Conservation (phyloP, 495 filamentous ascomycete species). For the Hypoxylon intermedium region DNA sequence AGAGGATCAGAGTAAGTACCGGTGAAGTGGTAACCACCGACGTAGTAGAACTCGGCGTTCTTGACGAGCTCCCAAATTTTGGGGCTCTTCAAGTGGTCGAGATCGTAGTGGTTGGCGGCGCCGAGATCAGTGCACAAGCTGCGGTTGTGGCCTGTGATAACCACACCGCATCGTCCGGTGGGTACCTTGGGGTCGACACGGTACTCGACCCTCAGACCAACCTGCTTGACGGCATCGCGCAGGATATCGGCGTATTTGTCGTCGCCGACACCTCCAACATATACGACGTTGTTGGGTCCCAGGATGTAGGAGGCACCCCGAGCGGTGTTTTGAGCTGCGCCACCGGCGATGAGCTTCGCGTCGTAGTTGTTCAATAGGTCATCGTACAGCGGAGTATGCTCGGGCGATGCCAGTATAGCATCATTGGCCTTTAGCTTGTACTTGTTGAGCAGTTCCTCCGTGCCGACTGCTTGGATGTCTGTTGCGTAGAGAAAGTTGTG, state of each 20-base stretch:
- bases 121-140: constrained; percentile 94
- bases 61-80: constrained; percentile 91
- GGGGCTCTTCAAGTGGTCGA: constrained; percentile 89
- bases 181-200: constrained; percentile 79
- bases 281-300: constrained; percentile 82
- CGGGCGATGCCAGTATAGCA: constrained; percentile 92
- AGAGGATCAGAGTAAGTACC: constrained; percentile 44
- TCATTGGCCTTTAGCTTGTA: constrained; percentile 95
- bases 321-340: constrained; percentile 97
- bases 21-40: constrained; percentile 81
- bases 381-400: constrained; percentile 88
- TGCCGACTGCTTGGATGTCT: constrained; percentile 92
- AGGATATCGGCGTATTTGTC: constrained; percentile 92
- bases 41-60: constrained; percentile 85
- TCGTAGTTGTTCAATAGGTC: constrained; percentile 86
- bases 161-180: constrained; percentile 92
- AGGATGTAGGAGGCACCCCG: constrained; percentile 97
- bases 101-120: constrained; percentile 94
- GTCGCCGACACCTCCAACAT: constrained; percentile 88
- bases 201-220: constrained; percentile 91
- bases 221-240: constrained; percentile 75
- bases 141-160: constrained; percentile 94
- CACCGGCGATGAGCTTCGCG: constrained; percentile 93
- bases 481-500: constrained; percentile 14
- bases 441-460: constrained; percentile 82